A percentile compares a stretch with the other conserved stretches of the same genome.
These are phyloP conservation scores for Salvia rosmarinus DNA, from an alignment of 257 asterid genomes.

Conservation along the genomic window DNA sequence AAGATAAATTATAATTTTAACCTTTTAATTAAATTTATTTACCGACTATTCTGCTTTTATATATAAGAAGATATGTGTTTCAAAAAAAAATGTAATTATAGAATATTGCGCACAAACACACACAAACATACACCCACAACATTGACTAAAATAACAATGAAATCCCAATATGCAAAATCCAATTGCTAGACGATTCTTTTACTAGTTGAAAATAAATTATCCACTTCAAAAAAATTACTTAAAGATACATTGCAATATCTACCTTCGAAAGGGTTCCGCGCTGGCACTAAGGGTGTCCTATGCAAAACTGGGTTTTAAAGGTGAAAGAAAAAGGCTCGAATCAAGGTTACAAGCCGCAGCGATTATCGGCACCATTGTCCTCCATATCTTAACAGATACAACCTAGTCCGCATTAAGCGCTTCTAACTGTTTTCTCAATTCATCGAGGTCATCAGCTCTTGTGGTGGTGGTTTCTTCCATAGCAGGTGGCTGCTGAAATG, in stretches of 20 bases:
- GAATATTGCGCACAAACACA: too few relatives aligned
- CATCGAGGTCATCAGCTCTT: constrained; percentile 70
- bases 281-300: background rate
- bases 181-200: background rate
- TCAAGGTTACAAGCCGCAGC: background rate
- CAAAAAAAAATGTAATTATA: too few relatives aligned
- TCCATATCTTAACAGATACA: constrained; percentile 1
- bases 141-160: background rate
- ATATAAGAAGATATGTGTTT: too few relatives aligned
- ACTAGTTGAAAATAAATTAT: constrained; percentile 2
- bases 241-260: constrained; percentile 29
- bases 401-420: constrained; percentile 66
- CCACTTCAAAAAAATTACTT: constrained; percentile 10
- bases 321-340: constrained; percentile 5
- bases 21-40: too few relatives aligned
- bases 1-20: too few relatives aligned
- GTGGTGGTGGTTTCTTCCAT: constrained; percentile 41
- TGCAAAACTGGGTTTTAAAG: constrained; percentile 29
- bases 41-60: too few relatives aligned
- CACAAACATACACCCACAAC: too few relatives aligned
- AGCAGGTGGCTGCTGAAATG: constrained; percentile 46
- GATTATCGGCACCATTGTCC: background rate
- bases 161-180: background rate
- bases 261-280: constrained; percentile 21
- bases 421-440: constrained; percentile 80